Evolutionary conservation across 208 protist genomes (phyloP).

Genomic region (Acanthamoeba rhysodes): DNA sequence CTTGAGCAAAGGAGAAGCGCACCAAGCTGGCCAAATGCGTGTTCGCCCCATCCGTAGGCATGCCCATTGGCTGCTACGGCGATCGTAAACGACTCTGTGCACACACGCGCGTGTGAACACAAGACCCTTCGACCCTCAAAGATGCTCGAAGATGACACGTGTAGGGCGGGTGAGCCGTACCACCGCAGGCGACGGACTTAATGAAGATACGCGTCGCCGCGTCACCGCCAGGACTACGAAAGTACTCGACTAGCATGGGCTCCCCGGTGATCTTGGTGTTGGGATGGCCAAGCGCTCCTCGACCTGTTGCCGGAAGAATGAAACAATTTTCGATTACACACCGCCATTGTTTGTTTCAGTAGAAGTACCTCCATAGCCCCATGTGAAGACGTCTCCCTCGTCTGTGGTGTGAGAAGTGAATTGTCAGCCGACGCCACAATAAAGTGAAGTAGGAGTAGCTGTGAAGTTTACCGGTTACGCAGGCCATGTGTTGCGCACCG

Average conservation of each 20-base stretch:
- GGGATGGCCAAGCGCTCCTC: neutral
- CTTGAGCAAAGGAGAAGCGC: neutral
- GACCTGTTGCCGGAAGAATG: neutral
- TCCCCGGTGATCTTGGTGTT: neutral
- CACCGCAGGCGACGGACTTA: conserved; percentile 10
- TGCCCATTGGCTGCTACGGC: conserved; percentile 14
- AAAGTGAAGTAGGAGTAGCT: no score
- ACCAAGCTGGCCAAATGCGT: neutral
- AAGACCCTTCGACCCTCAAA: neutral
- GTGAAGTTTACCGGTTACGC: neutral
- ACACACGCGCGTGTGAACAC: no score
- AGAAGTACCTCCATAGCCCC: conserved; percentile 25
- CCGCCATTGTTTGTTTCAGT: neutral
- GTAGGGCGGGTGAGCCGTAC: neutral
- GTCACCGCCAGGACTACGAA: neutral
- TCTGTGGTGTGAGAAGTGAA: neutral
- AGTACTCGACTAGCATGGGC: neutral
- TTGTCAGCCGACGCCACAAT: neutral
- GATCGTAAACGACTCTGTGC: neutral
- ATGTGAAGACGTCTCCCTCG: conserved; percentile 25
- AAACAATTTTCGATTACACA: neutral
- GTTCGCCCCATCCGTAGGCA: neutral
- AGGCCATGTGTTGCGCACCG: conserved; percentile 20
- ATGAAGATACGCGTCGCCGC: neutral
- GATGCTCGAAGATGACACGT: neutral